Evolutionary conservation across 768 basidiomycete species (phyloP), one percentile per base, ranked within the genome.

Genomic region (Tephrocybe sp.): DNA sequence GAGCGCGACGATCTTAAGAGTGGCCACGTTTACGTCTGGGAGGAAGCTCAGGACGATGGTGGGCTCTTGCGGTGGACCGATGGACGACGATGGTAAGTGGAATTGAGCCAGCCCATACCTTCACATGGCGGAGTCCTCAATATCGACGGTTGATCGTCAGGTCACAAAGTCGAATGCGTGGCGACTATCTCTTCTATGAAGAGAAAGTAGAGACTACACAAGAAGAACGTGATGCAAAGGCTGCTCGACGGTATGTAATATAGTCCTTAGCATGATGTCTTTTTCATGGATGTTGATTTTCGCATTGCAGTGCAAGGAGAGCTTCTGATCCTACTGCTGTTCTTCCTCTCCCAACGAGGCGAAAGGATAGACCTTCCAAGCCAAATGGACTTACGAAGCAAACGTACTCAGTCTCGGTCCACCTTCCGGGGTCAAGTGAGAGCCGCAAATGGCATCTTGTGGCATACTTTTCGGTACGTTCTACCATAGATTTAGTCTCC

Each of bases 131-230:
- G 44, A 56, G 6, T 56, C 20, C 26, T 26, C 39, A 14, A 26
- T 9, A 38, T 20, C 33, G 26, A 26, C 26, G 26, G 4, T 31
- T 30, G 6, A 10, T 20, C 33, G 13, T 14, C 55, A 89, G 88
- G 87, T 90, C 89, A 1, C 89, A 90, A 63, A 90, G 89, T 65
- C 72, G 89, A 52, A 91, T 91, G 89, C 74, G 86, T 20, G 87
- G 84, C 17, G 88, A 87, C 63, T 90, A 88, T 62, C 70, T 91
- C 13, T 90, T 89, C 66, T 91, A 91, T 57, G 89, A 89, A 62
- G 87, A 89, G 64, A 89, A 89, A 61, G 83, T 88, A 44, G 87
- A 87, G 58, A 85, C 84, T 0, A 90, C 87, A 1, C 82, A 84
- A 53, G 89, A 88, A 61, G 88, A 89, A 63, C 80, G 83, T 55